phyloP scores from a whole-genome alignment of 2,329 filamentous ascomycete species.

The Fusarium pseudonygamai region DNA sequence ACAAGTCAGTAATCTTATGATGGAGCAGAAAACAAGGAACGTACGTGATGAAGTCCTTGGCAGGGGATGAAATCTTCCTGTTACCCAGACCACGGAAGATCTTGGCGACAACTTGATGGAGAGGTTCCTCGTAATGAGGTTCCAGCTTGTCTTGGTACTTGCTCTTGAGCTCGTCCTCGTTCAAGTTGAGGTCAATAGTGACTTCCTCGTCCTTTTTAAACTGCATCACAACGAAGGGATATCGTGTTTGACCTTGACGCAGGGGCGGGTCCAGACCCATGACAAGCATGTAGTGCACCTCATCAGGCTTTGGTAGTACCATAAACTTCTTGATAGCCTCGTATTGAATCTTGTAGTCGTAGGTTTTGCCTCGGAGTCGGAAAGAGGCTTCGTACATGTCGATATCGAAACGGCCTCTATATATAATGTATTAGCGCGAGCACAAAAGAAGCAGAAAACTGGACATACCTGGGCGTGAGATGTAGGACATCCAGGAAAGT shows the following conservation, averaged over 20 bases:
- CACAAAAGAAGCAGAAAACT: neutral
- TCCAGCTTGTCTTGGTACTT: slow-evolving; percentile 91
- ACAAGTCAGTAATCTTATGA: slow-evolving; percentile 42
- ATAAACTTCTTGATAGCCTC: slow-evolving; percentile 99
- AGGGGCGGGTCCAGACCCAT: slow-evolving; percentile 94
- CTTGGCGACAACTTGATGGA: slow-evolving; percentile 92
- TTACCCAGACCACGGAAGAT: slow-evolving; percentile 94
- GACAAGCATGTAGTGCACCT: slow-evolving; percentile 93
- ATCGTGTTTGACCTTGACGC: slow-evolving; percentile 95
- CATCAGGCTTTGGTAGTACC: slow-evolving; percentile 97
- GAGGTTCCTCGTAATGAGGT: slow-evolving; percentile 89
- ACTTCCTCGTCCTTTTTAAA: slow-evolving; percentile 98
- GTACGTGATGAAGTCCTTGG: slow-evolving; percentile 88
- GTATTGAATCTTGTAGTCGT: slow-evolving; percentile 99
- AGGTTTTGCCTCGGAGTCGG: slow-evolving; percentile 96
- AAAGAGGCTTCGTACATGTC: slow-evolving; percentile 99
- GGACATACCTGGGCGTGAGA: slow-evolving; percentile 83
- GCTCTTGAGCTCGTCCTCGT: slow-evolving; percentile 83
- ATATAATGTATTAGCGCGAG: slow-evolving; percentile 9
- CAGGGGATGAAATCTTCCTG: slow-evolving; percentile 94
- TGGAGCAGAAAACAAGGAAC: slow-evolving; percentile 36
- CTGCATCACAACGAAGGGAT: slow-evolving; percentile 99
- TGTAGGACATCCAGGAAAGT: slow-evolving; percentile 97
- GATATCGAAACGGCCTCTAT: slow-evolving; percentile 97
- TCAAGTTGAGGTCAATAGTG: slow-evolving; percentile 94